Conservation (phyloP, 2,329 filamentous ascomycete genomes). For the Phoma sp. region DNA sequence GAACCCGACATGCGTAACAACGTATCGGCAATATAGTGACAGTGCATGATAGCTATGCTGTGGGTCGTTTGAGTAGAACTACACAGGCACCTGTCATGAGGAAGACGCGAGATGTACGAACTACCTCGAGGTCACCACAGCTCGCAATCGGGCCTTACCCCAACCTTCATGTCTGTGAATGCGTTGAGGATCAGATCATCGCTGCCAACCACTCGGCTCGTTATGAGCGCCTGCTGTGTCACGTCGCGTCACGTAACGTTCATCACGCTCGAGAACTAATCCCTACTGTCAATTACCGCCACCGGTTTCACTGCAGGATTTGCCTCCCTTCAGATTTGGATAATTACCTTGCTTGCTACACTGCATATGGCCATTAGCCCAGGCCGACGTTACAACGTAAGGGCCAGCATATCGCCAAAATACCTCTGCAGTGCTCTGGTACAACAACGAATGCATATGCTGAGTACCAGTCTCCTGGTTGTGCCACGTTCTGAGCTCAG, state of each 20-base stretch:
- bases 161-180: constrained; percentile 8
- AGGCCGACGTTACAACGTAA: constrained; percentile 31
- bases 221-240: constrained; percentile 27
- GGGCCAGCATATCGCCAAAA: constrained; percentile 23
- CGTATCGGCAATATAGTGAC: background rate
- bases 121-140: constrained; percentile 7
- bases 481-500: constrained; percentile 30
- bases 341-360: constrained; percentile 20
- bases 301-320: constrained; percentile 25
- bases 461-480: constrained; percentile 28
- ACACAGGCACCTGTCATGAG: background rate
- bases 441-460: constrained; percentile 31
- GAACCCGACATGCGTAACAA: constrained; percentile 5
- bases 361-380: constrained; percentile 25
- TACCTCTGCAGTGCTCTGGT: constrained; percentile 10
- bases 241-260: constrained; percentile 27
- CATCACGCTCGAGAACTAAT: constrained; percentile 26
- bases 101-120: background rate
- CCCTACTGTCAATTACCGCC: constrained; percentile 28
- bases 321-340: constrained; percentile 27
- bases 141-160: constrained; percentile 10
- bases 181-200: constrained; percentile 14
- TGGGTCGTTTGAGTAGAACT: background rate
- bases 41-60: background rate
- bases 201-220: constrained; percentile 16